These are phyloP conservation scores for Alternaria rosae DNA, from an alignment of 2,329 filamentous ascomycete genomes.

Conservation along the genomic window DNA sequence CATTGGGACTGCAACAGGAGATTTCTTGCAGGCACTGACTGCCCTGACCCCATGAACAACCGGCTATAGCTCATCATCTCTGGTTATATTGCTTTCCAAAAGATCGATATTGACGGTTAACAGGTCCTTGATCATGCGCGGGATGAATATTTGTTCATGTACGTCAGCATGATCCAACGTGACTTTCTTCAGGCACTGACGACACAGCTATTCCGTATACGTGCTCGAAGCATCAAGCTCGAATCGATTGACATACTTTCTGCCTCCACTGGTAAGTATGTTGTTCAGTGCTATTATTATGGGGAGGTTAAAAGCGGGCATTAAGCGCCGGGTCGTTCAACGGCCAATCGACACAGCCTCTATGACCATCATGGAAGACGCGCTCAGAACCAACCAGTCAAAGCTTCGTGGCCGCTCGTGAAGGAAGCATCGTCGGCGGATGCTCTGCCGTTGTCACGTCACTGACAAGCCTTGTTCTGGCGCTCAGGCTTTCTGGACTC, in stretches of 20 bases:
- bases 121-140: conserved; percentile 68
- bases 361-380: conserved; percentile 13
- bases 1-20: background rate
- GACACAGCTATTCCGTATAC: conserved; percentile 59
- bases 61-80: background rate
- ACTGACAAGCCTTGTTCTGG: conserved; percentile 28
- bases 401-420: conserved; percentile 1
- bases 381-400: conserved; percentile 29
- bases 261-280: conserved; percentile 56
- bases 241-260: conserved; percentile 58
- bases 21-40: background rate
- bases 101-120: conserved; percentile 48
- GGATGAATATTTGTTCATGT: conserved; percentile 83
- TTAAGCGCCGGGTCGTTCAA: conserved; percentile 45
- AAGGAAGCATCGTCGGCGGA: conserved; percentile 4
- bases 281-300: conserved; percentile 35
- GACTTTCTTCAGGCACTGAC: conserved; percentile 62
- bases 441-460: conserved; percentile 14
- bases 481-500: conserved; percentile 36
- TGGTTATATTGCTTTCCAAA: background rate
- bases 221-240: conserved; percentile 61
- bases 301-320: conserved; percentile 30
- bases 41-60: background rate
- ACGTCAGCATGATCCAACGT: conserved; percentile 44
- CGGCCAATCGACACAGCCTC: conserved; percentile 43